These are phyloP conservation scores for Dionaea muscipula DNA, from an alignment of 179 eudicot genomes.

Conservation along the genomic window DNA sequence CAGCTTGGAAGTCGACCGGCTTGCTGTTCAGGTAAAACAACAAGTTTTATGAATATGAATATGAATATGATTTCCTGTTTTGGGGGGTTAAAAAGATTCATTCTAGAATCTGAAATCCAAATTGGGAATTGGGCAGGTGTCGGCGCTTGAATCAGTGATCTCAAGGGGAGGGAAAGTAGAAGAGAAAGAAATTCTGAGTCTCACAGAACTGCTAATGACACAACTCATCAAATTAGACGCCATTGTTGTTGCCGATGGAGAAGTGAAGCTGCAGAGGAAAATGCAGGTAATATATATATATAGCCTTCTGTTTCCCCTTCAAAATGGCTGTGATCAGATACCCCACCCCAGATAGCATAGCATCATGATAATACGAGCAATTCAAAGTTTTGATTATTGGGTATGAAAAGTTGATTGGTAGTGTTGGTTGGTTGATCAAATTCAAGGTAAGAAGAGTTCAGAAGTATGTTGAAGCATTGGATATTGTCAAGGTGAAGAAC, in stretches of 20 bases:
- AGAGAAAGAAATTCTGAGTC: conserved; percentile 44
- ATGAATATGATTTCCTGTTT: background rate
- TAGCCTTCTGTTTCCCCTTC: too few species aligned
- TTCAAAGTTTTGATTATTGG: background rate
- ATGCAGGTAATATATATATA: conserved; percentile 97
- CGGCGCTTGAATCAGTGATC: conserved; percentile 60
- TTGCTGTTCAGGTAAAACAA: conserved; percentile 61
- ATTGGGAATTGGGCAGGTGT: conserved; percentile 30
- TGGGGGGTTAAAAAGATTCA: background rate
- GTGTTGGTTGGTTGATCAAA: background rate
- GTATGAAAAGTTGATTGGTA: background rate
- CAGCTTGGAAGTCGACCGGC: conserved; percentile 80
- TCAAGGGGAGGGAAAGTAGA: conserved; percentile 61
- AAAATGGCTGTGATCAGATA: too few species aligned
- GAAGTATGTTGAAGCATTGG: conserved; percentile 64
- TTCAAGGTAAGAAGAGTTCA: conserved; percentile 73
- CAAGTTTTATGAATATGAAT: background rate
- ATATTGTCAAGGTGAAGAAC: conserved; percentile 51
- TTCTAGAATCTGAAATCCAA: background rate
- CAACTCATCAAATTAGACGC: conserved; percentile 70
- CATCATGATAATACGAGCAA: too few species aligned
- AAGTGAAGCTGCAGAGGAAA: conserved; percentile 78
- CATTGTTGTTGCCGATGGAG: conserved; percentile 48
- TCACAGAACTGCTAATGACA: conserved; percentile 65
- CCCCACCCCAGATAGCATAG: too few species aligned